Evolutionary conservation across 148 eudicot genomes (phyloP).

Genomic region (Amaranthus cruentus): DNA sequence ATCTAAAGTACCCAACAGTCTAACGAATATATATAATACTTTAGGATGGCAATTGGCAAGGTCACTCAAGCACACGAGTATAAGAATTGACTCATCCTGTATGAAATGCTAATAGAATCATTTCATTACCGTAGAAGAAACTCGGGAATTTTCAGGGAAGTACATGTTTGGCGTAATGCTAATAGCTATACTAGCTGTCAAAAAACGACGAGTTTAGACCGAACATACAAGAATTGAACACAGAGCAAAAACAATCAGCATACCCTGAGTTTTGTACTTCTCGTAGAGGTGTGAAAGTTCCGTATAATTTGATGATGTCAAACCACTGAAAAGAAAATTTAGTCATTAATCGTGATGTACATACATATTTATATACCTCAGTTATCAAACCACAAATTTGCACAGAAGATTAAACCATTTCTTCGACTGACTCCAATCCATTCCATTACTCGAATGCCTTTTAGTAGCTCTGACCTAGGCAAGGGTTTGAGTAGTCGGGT

Average conservation of each 20-base stretch:
- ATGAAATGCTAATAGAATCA: not conserved
- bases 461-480: no score
- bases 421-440: not conserved
- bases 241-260: constrained; percentile 13
- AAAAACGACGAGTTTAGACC: no score
- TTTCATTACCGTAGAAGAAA: not conserved
- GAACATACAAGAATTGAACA: not conserved
- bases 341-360: constrained; percentile 10
- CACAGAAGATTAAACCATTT: not conserved
- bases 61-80: no score
- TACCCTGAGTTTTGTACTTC: constrained; percentile 85
- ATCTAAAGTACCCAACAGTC: not conserved
- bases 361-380: not conserved
- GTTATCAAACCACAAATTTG: not conserved
- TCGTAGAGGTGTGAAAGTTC: constrained; percentile 81
- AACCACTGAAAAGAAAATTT: constrained; percentile 54
- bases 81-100: no score
- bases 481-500: no score
- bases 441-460: no score
- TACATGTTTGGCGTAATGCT: not conserved
- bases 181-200: no score
- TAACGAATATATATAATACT: not conserved
- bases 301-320: constrained; percentile 80
- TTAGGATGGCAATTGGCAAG: not conserved
- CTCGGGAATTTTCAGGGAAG: not conserved